These are phyloP conservation scores for Paramecium tetraurelia DNA, from an alignment of 73 alveolate species.

Conservation along the genomic window DNA sequence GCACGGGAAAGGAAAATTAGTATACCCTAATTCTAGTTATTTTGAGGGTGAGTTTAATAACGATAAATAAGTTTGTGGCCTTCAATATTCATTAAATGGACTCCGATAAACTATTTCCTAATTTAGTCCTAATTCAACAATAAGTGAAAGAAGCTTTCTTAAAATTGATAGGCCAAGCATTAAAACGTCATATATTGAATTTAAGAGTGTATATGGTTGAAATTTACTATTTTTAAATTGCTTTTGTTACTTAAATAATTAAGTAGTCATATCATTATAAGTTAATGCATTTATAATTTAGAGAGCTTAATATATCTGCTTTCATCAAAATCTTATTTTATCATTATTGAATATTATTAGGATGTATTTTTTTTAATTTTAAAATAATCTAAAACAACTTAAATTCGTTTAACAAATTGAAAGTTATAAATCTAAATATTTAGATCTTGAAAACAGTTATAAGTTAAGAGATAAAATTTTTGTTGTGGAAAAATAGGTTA, in stretches of 20 bases:
- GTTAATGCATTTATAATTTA: too few species aligned
- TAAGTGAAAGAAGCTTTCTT: background rate
- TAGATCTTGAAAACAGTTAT: too few species aligned
- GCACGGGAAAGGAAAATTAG: conserved; percentile 72
- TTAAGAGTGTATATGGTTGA: background rate
- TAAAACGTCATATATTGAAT: background rate
- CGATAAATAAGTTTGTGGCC: conserved; percentile 58
- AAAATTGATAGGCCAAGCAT: background rate
- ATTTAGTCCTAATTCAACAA: background rate
- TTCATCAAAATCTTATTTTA: background rate
- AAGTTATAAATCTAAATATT: too few species aligned
- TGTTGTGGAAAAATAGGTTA: too few species aligned
- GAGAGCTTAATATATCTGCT: background rate
- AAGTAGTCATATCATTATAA: too few species aligned
- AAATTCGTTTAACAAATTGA: too few species aligned
- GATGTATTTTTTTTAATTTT: background rate
- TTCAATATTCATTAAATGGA: background rate
- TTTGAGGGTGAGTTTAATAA: conserved; percentile 79
- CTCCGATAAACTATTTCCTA: background rate
- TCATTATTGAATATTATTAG: background rate
- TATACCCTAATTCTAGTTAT: conserved; percentile 66
- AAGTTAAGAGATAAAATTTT: too few species aligned
- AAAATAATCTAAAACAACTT: too few species aligned
- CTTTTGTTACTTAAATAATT: background rate
- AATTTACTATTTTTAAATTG: background rate